Percentiles rank a stretch among this genome's conserved stretches.
Evolutionary conservation across 441 rosid genomes (phyloP).

Genomic region (Erodium moschatum): DNA sequence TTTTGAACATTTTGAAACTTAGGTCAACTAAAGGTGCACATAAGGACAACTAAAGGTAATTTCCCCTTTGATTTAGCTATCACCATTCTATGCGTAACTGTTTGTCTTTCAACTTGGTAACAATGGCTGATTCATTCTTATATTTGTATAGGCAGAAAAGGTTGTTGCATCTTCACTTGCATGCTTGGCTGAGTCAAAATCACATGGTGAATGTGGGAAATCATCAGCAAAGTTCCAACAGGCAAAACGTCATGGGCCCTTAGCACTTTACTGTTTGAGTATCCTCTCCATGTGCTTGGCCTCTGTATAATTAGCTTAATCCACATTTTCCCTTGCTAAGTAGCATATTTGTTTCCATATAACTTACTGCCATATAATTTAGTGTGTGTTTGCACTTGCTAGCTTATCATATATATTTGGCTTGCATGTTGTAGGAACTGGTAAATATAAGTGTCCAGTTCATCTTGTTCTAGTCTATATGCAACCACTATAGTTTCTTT

Average conservation of each 20-base stretch:
- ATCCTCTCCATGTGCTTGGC: neutral
- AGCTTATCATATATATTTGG: neutral
- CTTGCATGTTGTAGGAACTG: too few relatives aligned
- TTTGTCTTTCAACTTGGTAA: conserved; percentile 9
- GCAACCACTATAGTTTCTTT: neutral
- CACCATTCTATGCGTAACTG: conserved; percentile 15
- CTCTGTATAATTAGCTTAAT: neutral
- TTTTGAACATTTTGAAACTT: too few relatives aligned
- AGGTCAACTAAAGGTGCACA: too few relatives aligned
- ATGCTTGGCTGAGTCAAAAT: conserved; percentile 45
- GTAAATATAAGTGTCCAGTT: neutral
- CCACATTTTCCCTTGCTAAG: neutral
- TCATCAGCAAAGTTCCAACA: conserved; percentile 55
- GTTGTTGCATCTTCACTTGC: conserved; percentile 75
- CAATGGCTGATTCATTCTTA: conserved; percentile 8
- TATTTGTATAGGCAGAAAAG: conserved; percentile 63
- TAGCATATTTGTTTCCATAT: neutral
- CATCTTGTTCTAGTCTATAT: neutral
- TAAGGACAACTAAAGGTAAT: too few relatives aligned
- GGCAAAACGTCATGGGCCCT: conserved; percentile 34
- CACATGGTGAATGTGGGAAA: conserved; percentile 28
- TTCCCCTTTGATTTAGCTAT: conserved; percentile 8
- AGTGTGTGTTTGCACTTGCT: neutral
- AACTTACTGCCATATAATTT: neutral
- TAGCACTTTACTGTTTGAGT: neutral